Conservation (phyloP, 75 land plant genomes). For the Pinus tabuliformis region DNA sequence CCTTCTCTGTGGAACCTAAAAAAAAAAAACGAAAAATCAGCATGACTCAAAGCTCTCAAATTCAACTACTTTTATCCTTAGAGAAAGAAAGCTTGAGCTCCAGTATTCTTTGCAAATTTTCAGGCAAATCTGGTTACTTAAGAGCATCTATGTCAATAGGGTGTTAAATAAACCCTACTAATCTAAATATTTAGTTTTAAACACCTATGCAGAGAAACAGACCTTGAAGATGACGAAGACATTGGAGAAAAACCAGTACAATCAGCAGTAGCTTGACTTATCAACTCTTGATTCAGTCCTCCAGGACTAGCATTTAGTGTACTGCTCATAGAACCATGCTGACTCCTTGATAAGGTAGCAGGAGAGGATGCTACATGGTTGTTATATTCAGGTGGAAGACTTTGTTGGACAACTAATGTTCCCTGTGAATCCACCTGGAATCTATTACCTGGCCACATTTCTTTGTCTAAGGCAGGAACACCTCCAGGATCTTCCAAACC, state of each 20-base stretch:
- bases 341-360: slow-evolving; percentile 6
- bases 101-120: no score
- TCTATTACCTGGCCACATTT: slow-evolving; percentile 9
- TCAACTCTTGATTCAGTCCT: slow-evolving; percentile 5
- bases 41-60: no score
- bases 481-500: neutral
- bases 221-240: slow-evolving; percentile 41
- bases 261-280: slow-evolving; percentile 21
- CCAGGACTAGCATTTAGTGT: slow-evolving; percentile 21
- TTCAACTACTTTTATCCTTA: no score
- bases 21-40: no score
- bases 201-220: slow-evolving; percentile 44
- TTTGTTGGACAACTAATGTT: slow-evolving; percentile 10
- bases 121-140: no score
- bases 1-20: slow-evolving; percentile 40
- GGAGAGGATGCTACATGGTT: slow-evolving; percentile 2
- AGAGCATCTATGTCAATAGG: neutral
- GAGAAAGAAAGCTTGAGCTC: no score
- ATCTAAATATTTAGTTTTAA: neutral
- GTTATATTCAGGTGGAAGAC: neutral
- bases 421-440: slow-evolving; percentile 13
- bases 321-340: slow-evolving; percentile 6
- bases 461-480: neutral
- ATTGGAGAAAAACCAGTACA: slow-evolving; percentile 37
- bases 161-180: neutral